These are phyloP conservation scores for Wickerhamomyces pijperi DNA, from an alignment of 805 yeast genomes.

Conservation along the genomic window DNA sequence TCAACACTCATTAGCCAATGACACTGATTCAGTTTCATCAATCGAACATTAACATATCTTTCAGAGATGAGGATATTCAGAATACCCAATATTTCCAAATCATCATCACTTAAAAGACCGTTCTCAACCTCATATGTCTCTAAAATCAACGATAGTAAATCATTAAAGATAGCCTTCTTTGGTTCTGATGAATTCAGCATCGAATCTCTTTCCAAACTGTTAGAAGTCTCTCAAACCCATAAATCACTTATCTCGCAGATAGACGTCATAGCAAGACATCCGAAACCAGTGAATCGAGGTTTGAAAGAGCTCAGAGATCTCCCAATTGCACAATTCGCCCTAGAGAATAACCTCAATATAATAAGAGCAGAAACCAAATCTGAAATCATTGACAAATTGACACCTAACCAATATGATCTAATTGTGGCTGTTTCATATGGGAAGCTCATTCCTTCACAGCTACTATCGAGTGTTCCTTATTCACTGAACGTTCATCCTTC, in stretches of 20 bases:
- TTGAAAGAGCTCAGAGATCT: slow-evolving; percentile 34
- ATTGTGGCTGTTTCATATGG: slow-evolving; percentile 94
- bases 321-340: slow-evolving; percentile 38
- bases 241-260: slow-evolving; percentile 22
- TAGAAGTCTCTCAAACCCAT: slow-evolving; percentile 14
- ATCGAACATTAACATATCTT: no score
- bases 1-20: no score
- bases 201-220: slow-evolving; percentile 32
- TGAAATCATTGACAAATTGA: slow-evolving; percentile 24
- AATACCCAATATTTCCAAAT: no score
- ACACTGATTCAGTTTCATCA: no score
- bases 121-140: no score
- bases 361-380: slow-evolving; percentile 39
- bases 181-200: slow-evolving; percentile 72
- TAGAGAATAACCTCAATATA: slow-evolving; percentile 22
- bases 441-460: slow-evolving; percentile 53
- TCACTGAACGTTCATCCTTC: slow-evolving; percentile 94
- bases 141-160: no score
- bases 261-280: slow-evolving; percentile 52
- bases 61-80: no score
- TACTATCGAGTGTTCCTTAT: slow-evolving; percentile 34
- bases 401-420: slow-evolving; percentile 34
- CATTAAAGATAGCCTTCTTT: slow-evolving; percentile 48
- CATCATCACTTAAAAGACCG: no score
- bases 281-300: slow-evolving; percentile 57